These are phyloP conservation scores for Ustilago sp. DNA, from an alignment of 1,284 basidiomycete species.

Conservation along the genomic window DNA sequence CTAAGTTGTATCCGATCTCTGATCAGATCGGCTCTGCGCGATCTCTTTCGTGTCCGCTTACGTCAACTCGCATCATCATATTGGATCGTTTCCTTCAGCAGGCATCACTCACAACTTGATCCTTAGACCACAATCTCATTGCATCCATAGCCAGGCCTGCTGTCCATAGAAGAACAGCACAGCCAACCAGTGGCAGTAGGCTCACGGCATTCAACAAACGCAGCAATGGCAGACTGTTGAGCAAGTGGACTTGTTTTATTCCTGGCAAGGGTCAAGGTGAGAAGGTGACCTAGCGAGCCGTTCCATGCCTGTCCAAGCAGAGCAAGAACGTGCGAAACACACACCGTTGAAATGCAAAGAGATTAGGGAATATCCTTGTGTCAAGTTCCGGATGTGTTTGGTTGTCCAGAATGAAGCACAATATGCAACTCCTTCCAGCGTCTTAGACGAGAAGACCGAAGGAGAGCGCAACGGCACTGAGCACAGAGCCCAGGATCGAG, in stretches of 20 bases:
- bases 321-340: background rate
- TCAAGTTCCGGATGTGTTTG: background rate
- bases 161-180: too few relatives aligned
- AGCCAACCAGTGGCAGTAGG: too few relatives aligned
- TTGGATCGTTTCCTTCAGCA: too few relatives aligned
- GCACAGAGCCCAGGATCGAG: conserved; percentile 20
- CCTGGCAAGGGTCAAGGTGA: background rate
- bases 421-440: background rate
- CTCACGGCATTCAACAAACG: background rate
- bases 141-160: too few relatives aligned
- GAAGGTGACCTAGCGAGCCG: background rate
- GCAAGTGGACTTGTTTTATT: background rate
- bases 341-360: background rate
- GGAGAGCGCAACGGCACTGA: conserved; percentile 35
- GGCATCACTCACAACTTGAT: too few relatives aligned
- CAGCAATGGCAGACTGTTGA: background rate
- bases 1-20: too few relatives aligned
- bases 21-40: too few relatives aligned
- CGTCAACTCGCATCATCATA: too few relatives aligned
- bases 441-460: conserved; percentile 34
- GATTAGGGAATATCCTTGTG: conserved; percentile 1
- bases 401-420: background rate
- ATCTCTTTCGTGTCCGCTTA: too few relatives aligned
- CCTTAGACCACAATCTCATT: too few relatives aligned
- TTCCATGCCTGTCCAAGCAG: background rate